Evolutionary conservation across 75 land plant genomes (phyloP).

Genomic region (Picea glauca): DNA sequence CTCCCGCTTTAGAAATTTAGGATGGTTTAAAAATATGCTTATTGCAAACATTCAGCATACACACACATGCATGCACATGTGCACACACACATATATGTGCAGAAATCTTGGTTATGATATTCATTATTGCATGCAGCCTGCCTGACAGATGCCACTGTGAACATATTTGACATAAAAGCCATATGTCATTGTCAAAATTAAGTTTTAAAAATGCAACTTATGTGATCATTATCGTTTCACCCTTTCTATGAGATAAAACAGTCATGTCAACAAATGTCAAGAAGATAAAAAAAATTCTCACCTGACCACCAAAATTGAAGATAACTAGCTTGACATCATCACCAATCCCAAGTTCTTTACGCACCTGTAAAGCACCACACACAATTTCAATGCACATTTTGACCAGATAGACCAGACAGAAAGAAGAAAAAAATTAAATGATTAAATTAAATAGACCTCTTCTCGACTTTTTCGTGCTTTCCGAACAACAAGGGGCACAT

Average conservation of each 20-base stretch:
- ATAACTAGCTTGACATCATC: conserved; percentile 78
- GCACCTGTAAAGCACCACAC: conserved; percentile 45
- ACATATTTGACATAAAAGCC: too few species aligned
- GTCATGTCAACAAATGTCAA: neutral
- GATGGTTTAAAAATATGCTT: too few species aligned
- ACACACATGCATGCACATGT: too few species aligned
- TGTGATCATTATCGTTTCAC: too few species aligned
- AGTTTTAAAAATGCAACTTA: too few species aligned
- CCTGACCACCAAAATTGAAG: conserved; percentile 99
- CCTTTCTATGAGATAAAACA: neutral
- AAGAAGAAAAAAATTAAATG: neutral
- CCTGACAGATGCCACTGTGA: too few species aligned
- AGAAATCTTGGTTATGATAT: too few species aligned
- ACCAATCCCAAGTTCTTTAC: conserved; percentile 84
- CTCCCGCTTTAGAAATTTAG: too few species aligned
- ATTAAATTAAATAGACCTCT: conserved; percentile 49
- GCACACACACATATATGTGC: too few species aligned
- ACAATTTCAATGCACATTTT: neutral
- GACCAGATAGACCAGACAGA: neutral
- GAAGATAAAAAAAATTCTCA: conserved; percentile 11
- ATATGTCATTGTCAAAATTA: too few species aligned
- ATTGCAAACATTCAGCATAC: too few species aligned
- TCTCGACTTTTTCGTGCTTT: conserved; percentile 65
- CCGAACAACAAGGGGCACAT: conserved; percentile 95
- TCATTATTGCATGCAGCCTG: too few species aligned